Evolutionary conservation across 306 rosid genomes (phyloP), one percentile per base, ranked within the genome.

Genomic region (Mimosa bimucronata): DNA sequence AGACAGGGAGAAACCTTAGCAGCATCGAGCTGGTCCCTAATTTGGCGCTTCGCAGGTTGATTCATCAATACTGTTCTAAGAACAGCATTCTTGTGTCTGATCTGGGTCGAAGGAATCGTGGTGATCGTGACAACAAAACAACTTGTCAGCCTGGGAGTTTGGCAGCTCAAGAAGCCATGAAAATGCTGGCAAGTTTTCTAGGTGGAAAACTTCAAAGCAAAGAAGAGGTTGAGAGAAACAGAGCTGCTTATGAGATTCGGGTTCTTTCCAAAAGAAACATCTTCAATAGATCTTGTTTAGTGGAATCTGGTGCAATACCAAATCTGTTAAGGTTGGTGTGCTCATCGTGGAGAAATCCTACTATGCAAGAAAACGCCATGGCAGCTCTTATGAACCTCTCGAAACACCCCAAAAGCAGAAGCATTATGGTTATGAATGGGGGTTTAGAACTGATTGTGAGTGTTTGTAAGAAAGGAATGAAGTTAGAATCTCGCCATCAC

Each of bases 301-400:
- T 85, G 55, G 94, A 93, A 87, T 85, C 90, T 18, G 94, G 92
- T 23, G 75, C 77, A 7, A 70, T 91, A 42, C 89, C 88, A 26
- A 83, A 40, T 52, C 65, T 95, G 82, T 77, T 95, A 64, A 79
- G 46, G 79, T 68, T 93, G 53, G 52, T 91, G 80, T 71, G 16
- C 50, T 45, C 81, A 50, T 70, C 82, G 60, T 76, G 80, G 1
- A 64, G 60, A 6, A 90, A 88, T 75, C 16, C 81, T 7, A 72
- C 71, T 23, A 73, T 77, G 5, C 97, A 91, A 69, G 98, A 93
- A 83, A 89, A 91, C 38, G 86, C 97, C 38, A 72, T 88, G n/a
- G 98, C 94, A 67, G 89, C 89, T 13, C 86, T 96, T 57, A 72
- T 93, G 84, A 91, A 93, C 61, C 89, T 96, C 75, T 90, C 98